Evolutionary conservation across 1,284 basidiomycete species (phyloP), one percentile per base, ranked within the genome.

Genomic region (Marasmius tenuissimus): DNA sequence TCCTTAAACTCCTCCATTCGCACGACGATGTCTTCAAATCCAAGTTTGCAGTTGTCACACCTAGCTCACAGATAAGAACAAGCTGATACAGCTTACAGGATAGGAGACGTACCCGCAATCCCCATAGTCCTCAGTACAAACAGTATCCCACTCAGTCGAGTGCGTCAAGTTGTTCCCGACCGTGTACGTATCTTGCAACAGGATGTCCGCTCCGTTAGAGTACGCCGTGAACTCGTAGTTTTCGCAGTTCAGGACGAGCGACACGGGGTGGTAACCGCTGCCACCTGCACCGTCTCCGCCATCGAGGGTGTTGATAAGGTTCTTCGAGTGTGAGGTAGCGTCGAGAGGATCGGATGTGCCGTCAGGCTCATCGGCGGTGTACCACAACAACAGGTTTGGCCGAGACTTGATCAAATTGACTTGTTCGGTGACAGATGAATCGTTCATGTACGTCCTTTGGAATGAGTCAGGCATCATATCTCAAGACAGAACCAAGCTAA

Each of bases 361-460:
- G 66, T 92, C 90, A 0, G 88, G 88, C 69, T 92, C 89, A 65
- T 92, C 89, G 0, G 78, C 88, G 9, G 89, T 91, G 73, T 91
- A 93, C 88, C 89, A 93, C 0, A 90, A 73, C 8, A 93, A 77
- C 16, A 93, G 78, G 64, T 90, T 91, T 0, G 84, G 79, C 4
- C 87, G 81, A 38, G 81, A 78, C 67, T 88, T 89, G 74, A 92
- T 81, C 49, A 73, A 75, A 61, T 88, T 85, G 22, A 92, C 88
- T 75, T 92, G 82, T 62, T 84, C 81, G 1, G 81, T 84, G 33
- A 92, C 85, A 1, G 82, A 78, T 2, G 84, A 81, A n/a, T 73
- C 65, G 70, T 92, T 86, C 81, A 79, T 83, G 72, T 90, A 91
- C 8, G 82, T 82, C 65, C 86, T 87, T 61, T 9, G 20, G 49